These are phyloP conservation scores for Collariella sp. DNA, from an alignment of 495 filamentous ascomycete genomes.

Conservation along the genomic window DNA sequence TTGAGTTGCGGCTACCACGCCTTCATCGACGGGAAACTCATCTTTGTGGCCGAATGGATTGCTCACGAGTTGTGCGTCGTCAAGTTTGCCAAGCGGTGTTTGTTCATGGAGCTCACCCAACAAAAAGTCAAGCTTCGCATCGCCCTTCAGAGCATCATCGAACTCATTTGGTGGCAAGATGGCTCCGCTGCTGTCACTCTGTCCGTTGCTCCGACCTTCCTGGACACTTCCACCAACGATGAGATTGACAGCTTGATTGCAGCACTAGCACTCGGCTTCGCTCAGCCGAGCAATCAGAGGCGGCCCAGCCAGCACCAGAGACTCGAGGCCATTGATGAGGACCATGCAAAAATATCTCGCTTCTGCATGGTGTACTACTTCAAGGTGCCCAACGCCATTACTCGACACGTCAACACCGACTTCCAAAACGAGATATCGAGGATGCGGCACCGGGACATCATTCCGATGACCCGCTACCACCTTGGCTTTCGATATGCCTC, in stretches of 20 bases:
- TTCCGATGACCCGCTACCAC: conserved; percentile 21
- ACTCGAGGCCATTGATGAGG: conserved; percentile 13
- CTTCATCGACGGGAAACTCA: conserved; percentile 31
- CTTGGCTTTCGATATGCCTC: background rate
- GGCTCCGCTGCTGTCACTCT: conserved; percentile 29
- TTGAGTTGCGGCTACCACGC: conserved; percentile 45
- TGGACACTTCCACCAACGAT: background rate
- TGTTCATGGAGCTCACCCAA: conserved; percentile 25
- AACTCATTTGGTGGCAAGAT: conserved; percentile 28
- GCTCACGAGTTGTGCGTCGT: conserved; percentile 26
- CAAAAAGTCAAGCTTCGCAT: conserved; percentile 29
- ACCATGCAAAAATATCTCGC: conserved; percentile 5
- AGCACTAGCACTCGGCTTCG: too few species aligned
- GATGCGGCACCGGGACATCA: conserved; percentile 19
- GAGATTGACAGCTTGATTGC: background rate
- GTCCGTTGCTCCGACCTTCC: conserved; percentile 13
- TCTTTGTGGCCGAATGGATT: conserved; percentile 40
- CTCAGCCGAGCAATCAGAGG: background rate
- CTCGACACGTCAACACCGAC: conserved; percentile 1
- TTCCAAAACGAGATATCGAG: conserved; percentile 11
- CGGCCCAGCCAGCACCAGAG: conserved; percentile 22
- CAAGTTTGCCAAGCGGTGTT: conserved; percentile 36
- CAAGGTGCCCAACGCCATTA: background rate
- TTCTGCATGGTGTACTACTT: conserved; percentile 18
- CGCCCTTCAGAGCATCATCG: conserved; percentile 28